Evolutionary conservation across 306 rosid species (phyloP).

Genomic region (Phaseolus lunatus): DNA sequence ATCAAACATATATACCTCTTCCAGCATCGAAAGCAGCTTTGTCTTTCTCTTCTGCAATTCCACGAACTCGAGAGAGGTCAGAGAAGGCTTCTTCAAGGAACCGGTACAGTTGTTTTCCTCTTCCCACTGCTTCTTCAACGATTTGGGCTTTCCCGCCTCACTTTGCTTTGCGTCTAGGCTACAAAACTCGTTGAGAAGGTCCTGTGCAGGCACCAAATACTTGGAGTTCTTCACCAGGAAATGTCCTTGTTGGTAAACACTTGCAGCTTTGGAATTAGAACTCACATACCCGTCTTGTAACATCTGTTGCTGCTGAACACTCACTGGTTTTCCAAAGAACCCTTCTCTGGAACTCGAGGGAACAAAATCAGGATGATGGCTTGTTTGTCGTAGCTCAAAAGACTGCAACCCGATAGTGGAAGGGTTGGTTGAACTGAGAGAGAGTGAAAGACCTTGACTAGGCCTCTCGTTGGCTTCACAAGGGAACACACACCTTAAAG

Average conservation of each 20-base stretch:
- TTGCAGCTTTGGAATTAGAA: constrained; percentile 37
- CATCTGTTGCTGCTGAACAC: constrained; percentile 47
- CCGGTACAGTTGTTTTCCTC: constrained; percentile 46
- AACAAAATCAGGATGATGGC: constrained; percentile 46
- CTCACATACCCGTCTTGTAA: constrained; percentile 45
- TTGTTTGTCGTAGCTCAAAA: constrained; percentile 71
- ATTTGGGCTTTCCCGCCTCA: constrained; percentile 51
- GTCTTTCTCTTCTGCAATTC: constrained; percentile 91
- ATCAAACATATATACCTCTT: constrained; percentile 68
- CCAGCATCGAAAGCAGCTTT: constrained; percentile 87
- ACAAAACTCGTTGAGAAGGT: constrained; percentile 86
- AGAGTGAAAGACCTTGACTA: constrained; percentile 87
- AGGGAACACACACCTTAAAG: constrained; percentile 79
- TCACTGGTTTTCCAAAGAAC: constrained; percentile 48
- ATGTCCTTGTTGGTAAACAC: constrained; percentile 46
- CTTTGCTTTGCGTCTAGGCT: constrained; percentile 68
- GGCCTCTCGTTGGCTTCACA: constrained; percentile 83
- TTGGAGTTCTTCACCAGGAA: constrained; percentile 67
- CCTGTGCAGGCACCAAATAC: constrained; percentile 72
- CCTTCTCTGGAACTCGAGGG: constrained; percentile 48
- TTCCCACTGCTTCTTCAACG: constrained; percentile 60
- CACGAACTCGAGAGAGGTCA: constrained; percentile 75
- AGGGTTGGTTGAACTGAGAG: constrained; percentile 78
- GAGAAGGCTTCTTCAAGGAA: constrained; percentile 62
- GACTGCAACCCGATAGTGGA: constrained; percentile 70